Evolutionary conservation across 2,329 filamentous ascomycete genomes (phyloP), one percentile per base, ranked within the genome.

Genomic region (Scytalidium lignicola): DNA sequence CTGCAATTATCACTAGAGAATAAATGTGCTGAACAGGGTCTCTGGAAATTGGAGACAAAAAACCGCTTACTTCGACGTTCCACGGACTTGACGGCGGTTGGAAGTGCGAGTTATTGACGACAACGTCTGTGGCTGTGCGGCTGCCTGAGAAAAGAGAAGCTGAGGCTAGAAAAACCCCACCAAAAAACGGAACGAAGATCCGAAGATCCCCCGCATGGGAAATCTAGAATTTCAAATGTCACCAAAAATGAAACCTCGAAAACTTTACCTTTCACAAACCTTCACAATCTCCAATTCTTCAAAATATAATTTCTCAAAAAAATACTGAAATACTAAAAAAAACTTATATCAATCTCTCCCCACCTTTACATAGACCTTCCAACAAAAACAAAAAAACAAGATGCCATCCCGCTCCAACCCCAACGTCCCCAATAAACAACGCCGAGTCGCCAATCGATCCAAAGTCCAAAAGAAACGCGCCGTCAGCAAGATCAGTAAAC

Each of bases 331-430:
- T n/a, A n/a, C n/a, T n/a, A n/a, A n/a, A n/a, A n/a, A n/a, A n/a
- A n/a, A n/a, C n/a, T n/a, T n/a, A n/a, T n/a, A n/a, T n/a, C n/a
- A n/a, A n/a, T n/a, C n/a, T n/a, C n/a, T n/a, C n/a, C n/a, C n/a
- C n/a, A n/a, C n/a, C n/a, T n/a, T n/a, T n/a, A n/a, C n/a, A n/a
- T n/a, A n/a, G n/a, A n/a, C n/a, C n/a, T n/a, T n/a, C n/a, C n/a
- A n/a, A 26, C 21, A 26, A 26, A 20, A 41, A 29, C 18, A 39
- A 43, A 40, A 23, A 32, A 44, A 44, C 54, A 60, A 45, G 28
- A 66, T 66, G 63, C 61, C 64, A 55, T 66, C 64, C 47, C 52
- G 62, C 44, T 55, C 57, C 18, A 66, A 66, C 32, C 62, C 63
- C 32, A 66, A 66, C 46, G 62, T 65, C 13, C 64, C 64, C 9